phyloP scores from a whole-genome alignment of 1,284 basidiomycete species.

The Trichosporon sp. region DNA sequence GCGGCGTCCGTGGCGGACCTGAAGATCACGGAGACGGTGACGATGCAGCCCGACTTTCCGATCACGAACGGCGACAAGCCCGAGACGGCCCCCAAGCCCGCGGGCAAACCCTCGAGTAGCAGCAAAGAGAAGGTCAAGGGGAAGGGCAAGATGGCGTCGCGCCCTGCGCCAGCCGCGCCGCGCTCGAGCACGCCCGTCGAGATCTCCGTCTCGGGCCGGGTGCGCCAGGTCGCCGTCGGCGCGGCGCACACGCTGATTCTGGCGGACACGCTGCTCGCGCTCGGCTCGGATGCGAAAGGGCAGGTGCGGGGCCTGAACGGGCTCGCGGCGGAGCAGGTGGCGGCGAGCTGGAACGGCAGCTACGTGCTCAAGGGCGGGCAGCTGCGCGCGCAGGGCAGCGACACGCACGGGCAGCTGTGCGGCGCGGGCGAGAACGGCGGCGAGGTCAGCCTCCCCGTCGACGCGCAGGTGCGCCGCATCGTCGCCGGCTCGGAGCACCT shows the following conservation, averaged over 20 bases:
- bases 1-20: not conserved
- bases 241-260: slow-evolving; percentile 66
- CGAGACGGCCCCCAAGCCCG: not conserved
- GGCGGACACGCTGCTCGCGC: slow-evolving; percentile 53
- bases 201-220: slow-evolving; percentile 17
- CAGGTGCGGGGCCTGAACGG: slow-evolving; percentile 58
- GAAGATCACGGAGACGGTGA: not conserved
- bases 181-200: slow-evolving; percentile 21
- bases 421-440: not conserved
- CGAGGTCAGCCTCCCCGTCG: not conserved
- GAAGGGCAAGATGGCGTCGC: slow-evolving; percentile 26
- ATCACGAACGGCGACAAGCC: not conserved
- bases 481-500: slow-evolving; percentile 79
- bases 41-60: not conserved
- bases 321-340: slow-evolving; percentile 46
- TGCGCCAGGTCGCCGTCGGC: slow-evolving; percentile 56
- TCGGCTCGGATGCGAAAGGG: slow-evolving; percentile 66
- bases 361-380: slow-evolving; percentile 53
- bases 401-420: slow-evolving; percentile 64
- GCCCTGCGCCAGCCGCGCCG: slow-evolving; percentile 2
- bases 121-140: slow-evolving; percentile 18
- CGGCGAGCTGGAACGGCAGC: slow-evolving; percentile 79
- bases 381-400: slow-evolving; percentile 60
- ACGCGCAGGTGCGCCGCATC: slow-evolving; percentile 28
- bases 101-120: too few relatives aligned